Percentiles rank a stretch among this genome's conserved stretches.
These are phyloP conservation scores for Chytriomyces confervae DNA, from an alignment of 192 early-diverging fungal genomes.

Conservation along the genomic window DNA sequence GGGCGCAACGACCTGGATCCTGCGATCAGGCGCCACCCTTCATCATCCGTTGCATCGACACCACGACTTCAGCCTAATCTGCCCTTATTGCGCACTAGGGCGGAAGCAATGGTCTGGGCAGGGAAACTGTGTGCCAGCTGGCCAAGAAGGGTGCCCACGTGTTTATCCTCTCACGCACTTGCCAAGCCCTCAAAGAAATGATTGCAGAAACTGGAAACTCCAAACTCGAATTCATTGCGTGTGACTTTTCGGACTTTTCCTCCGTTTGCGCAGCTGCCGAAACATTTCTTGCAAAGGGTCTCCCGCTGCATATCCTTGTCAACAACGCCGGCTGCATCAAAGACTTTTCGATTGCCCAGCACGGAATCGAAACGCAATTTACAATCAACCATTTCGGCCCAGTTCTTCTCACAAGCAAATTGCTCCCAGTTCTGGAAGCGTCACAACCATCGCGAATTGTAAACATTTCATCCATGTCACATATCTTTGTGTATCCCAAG, in stretches of 20 bases:
- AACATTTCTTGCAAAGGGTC: slow-evolving; percentile 35
- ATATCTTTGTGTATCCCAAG: slow-evolving; percentile 33
- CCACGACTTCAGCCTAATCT: too few relatives aligned
- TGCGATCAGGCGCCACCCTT: too few relatives aligned
- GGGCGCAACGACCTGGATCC: too few relatives aligned
- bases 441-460: slow-evolving; percentile 59
- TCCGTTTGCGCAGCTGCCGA: slow-evolving; percentile 34
- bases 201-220: slow-evolving; percentile 27
- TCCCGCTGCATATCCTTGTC: slow-evolving; percentile 57
- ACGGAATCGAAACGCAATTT: slow-evolving; percentile 64
- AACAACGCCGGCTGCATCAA: slow-evolving; percentile 42
- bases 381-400: slow-evolving; percentile 56
- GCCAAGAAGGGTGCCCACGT: neutral
- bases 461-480: slow-evolving; percentile 48
- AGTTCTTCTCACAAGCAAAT: slow-evolving; percentile 45
- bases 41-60: too few relatives aligned
- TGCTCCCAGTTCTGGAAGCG: slow-evolving; percentile 47
- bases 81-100: neutral
- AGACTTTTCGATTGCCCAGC: slow-evolving; percentile 46
- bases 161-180: neutral
- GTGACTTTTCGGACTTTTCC: slow-evolving; percentile 38
- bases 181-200: neutral
- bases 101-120: neutral
- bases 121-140: neutral
- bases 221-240: slow-evolving; percentile 43